phyloP scores from a whole-genome alignment of 768 basidiomycete species.

The Baorangia bicolor region DNA sequence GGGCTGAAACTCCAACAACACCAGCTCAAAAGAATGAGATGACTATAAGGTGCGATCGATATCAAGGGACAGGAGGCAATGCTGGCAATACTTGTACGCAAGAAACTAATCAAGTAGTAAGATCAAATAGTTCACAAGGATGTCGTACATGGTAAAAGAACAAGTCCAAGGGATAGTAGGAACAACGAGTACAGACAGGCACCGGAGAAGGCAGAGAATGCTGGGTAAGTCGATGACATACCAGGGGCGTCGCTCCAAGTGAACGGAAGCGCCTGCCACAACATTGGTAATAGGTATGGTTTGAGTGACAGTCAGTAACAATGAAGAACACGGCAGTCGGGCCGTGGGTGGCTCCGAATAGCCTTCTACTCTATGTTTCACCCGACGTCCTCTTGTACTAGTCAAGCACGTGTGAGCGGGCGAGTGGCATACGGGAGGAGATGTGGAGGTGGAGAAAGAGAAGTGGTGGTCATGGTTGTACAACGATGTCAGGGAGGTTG shows the following conservation, averaged over 20 bases:
- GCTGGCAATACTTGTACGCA: conserved; percentile 17
- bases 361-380: conserved; percentile 15
- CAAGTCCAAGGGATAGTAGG: conserved; percentile 2
- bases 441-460: neutral
- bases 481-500: conserved; percentile 12
- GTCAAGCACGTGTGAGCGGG: neutral
- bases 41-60: conserved; percentile 1
- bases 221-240: neutral
- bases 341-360: neutral
- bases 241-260: neutral
- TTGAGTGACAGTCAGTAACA: neutral
- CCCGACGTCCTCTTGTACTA: neutral
- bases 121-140: conserved; percentile 5
- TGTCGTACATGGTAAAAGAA: conserved; percentile 19
- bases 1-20: neutral
- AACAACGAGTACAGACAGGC: conserved; percentile 1
- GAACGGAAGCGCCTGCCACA: neutral
- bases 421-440: neutral
- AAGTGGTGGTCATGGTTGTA: conserved; percentile 8
- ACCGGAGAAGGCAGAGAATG: neutral
- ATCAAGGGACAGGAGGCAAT: conserved; percentile 1
- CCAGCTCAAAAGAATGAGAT: neutral
- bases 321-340: neutral
- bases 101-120: conserved; percentile 20
- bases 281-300: conserved; percentile 7